These are phyloP conservation scores for Solanum virginianum DNA, from an alignment of 257 asterid genomes.

Conservation along the genomic window DNA sequence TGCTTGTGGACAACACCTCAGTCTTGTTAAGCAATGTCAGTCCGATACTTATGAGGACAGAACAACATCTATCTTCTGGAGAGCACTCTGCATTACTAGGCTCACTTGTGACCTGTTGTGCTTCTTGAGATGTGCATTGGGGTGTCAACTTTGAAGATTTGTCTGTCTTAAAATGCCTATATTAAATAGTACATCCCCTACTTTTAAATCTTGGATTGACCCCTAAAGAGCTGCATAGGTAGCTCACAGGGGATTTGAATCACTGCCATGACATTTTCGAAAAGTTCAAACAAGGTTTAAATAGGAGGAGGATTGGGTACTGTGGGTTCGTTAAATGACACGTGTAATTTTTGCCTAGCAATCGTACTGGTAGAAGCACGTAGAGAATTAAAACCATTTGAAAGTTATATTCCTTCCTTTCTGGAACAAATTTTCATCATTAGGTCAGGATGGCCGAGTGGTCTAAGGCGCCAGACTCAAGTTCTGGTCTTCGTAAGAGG, in stretches of 20 bases:
- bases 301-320: neutral
- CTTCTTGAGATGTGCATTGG: too few species aligned
- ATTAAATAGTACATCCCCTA: neutral
- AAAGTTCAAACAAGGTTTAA: neutral
- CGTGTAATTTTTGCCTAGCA: neutral
- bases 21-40: too few species aligned
- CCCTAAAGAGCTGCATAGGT: neutral
- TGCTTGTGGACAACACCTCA: accelerated
- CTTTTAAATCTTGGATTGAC: neutral
- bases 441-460: conserved; percentile 98
- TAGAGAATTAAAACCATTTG: neutral
- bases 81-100: too few species aligned
- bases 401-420: neutral
- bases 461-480: conserved; percentile 98
- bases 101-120: too few species aligned
- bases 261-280: neutral
- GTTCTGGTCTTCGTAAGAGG: conserved; percentile 51
- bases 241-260: neutral
- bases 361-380: neutral
- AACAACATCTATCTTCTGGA: too few species aligned
- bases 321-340: neutral
- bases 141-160: too few species aligned
- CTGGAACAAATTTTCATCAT: too few species aligned
- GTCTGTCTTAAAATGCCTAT: neutral
- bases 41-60: too few species aligned